Evolutionary conservation across 805 yeast species (phyloP).

Genomic region (Cyberlindnera amylophila): DNA sequence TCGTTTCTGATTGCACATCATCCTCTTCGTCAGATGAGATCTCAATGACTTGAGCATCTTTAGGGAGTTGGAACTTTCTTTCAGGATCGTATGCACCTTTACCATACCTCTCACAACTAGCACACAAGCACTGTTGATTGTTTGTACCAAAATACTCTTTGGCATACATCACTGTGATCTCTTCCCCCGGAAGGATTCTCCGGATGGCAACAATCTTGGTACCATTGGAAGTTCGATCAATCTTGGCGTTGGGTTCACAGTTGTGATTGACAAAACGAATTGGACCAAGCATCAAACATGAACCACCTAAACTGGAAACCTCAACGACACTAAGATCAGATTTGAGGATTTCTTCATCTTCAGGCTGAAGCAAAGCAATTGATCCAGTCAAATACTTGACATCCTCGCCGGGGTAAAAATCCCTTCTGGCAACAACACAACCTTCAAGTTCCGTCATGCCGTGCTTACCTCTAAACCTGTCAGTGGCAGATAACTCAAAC

Average conservation of each 20-base stretch:
- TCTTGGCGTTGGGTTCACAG: constrained; percentile 40
- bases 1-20: background rate
- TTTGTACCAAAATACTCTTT: constrained; percentile 39
- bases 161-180: constrained; percentile 42
- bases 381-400: constrained; percentile 36
- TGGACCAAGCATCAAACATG: constrained; percentile 45
- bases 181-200: constrained; percentile 40
- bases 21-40: constrained; percentile 13
- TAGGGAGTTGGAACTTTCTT: background rate
- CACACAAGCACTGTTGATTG: constrained; percentile 43
- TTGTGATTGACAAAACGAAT: constrained; percentile 46
- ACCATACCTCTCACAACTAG: constrained; percentile 35
- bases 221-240: constrained; percentile 28
- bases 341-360: constrained; percentile 32
- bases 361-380: constrained; percentile 32
- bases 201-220: constrained; percentile 34
- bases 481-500: constrained; percentile 41
- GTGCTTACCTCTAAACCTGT: constrained; percentile 30
- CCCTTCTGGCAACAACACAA: constrained; percentile 36
- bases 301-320: constrained; percentile 28
- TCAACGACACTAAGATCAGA: constrained; percentile 42
- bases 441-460: constrained; percentile 23
- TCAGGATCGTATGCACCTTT: constrained; percentile 31
- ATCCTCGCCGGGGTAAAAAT: constrained; percentile 29
- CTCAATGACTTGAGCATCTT: background rate